Conservation (phyloP, 441 rosid genomes). For the Arabidopsis lyrata region DNA sequence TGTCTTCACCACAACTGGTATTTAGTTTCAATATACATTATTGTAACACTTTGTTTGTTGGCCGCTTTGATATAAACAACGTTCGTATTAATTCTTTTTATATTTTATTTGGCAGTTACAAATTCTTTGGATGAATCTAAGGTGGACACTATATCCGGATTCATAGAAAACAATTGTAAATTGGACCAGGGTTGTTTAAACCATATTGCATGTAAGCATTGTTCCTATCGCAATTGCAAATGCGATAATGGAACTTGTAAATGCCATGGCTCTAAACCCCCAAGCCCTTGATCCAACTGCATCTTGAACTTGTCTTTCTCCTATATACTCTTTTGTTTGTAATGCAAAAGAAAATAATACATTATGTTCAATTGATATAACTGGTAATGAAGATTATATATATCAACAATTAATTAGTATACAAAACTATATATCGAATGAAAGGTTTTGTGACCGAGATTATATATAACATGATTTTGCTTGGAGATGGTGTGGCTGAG, state of each 20-base stretch:
- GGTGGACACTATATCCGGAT: not conserved
- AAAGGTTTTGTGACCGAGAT: not conserved
- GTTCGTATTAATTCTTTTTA: not conserved
- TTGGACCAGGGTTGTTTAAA: not conserved
- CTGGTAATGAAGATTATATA: not conserved
- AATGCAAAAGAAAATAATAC: not conserved
- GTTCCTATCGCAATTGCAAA: not conserved
- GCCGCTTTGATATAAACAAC: not conserved
- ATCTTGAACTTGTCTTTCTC: not conserved
- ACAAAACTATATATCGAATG: not conserved
- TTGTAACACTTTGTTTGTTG: not conserved
- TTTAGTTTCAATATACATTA: not conserved
- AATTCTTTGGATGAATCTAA: not conserved
- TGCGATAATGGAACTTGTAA: not conserved
- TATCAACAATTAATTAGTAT: not conserved
- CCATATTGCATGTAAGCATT: not conserved
- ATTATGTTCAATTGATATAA: not conserved
- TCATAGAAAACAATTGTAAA: not conserved
- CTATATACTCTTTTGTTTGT: not conserved
- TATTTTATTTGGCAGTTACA: not conserved
- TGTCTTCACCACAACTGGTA: slow-evolving; percentile 1
- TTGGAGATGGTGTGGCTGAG: not conserved
- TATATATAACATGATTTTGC: not conserved
- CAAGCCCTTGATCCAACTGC: not conserved
- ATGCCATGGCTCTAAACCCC: not conserved